Conservation (phyloP, 805 yeast genomes). For the Candida golubevii region DNA sequence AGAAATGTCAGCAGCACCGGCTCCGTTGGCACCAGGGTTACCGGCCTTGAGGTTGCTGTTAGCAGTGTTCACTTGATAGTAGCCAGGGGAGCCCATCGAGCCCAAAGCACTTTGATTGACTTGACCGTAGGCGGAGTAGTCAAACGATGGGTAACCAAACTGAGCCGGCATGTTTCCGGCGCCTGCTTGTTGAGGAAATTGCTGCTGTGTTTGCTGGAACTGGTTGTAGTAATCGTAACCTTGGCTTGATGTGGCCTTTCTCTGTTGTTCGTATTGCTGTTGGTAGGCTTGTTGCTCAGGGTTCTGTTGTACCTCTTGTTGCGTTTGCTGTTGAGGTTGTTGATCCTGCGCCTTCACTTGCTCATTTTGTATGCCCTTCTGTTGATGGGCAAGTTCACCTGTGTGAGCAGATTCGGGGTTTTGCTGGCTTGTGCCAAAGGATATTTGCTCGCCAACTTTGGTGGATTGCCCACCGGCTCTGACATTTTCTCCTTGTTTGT, state of each 20-base stretch:
- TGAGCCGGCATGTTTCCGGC: conserved; percentile 39
- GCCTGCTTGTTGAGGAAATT: conserved; percentile 37
- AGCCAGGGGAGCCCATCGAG: conserved; percentile 13
- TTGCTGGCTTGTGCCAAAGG: not conserved
- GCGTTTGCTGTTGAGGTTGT: conserved; percentile 25
- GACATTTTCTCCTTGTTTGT: conserved; percentile 21
- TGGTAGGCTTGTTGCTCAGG: conserved; percentile 13
- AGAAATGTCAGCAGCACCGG: conserved; percentile 21
- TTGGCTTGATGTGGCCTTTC: conserved; percentile 13
- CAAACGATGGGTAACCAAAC: conserved; percentile 43
- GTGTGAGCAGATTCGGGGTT: conserved; percentile 9
- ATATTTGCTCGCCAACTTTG: not conserved
- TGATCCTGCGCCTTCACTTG: conserved; percentile 7
- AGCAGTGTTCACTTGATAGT: conserved; percentile 27
- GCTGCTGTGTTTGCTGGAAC: conserved; percentile 25
- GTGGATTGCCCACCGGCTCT: not conserved
- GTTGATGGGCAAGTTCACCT: conserved; percentile 8
- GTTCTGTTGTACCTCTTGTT: conserved; percentile 7
- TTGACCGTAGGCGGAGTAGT: conserved; percentile 36
- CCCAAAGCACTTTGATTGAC: conserved; percentile 16
- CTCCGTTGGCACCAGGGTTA: conserved; percentile 18
- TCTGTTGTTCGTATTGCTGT: conserved; percentile 14
- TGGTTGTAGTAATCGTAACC: conserved; percentile 20
- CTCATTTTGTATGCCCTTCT: conserved; percentile 1
- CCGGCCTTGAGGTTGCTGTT: conserved; percentile 24